Base-by-base conservation (phyloP, 2,329 filamentous ascomycete genomes). In the Immersiporthe knoxdaviesiana region DNA sequence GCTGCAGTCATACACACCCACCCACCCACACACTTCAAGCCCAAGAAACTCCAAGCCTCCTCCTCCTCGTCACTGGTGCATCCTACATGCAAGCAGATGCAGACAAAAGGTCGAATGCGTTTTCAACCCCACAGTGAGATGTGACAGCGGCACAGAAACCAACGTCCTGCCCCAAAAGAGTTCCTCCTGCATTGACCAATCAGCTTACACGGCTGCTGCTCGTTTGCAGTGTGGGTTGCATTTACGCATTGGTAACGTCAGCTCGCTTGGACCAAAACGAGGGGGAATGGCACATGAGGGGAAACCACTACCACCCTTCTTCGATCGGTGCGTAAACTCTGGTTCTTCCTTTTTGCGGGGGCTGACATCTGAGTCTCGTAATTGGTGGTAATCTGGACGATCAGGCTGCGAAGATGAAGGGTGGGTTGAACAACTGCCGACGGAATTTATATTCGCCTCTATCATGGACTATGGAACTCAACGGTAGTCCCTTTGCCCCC, bases 271-370 rank as follows among this genome's bases (percentile, higher is more conserved):
- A 32, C 44, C 47, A 39, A 27, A 21, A 56, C 14, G 47, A 35
- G 44, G 37, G 66, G 67, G 30, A 59, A 14, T 35, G 61, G 54
- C 62, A 39, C 16, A 21, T 52, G 21, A 41, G 41, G 30, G n/a
- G 44, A 47, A 44, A 11, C 41, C 18, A 21, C 41, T 8, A 35
- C 35, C n/a, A 35, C 2, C 37, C 11, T 12, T 7, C 11, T 47
- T 47, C 44, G 44, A 47, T 47, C 41, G 41, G 41, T 47, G n/a
- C n/a, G 44, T 11, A 16, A 47, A 47, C 32, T 61, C 41, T n/a
- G 30, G 14, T 27, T 27, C 12, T 39, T 50, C 16, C 41, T 44
- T 35, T 8, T 41, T 70, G 69, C 63, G 69, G 69, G 69, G 69
- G 59, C 41, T 63, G 18, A 41, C 58, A 63, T 63, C 69, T 59